Evolutionary conservation across 2,329 filamentous ascomycete genomes (phyloP).

Genomic region (Biscogniauxia sp.): DNA sequence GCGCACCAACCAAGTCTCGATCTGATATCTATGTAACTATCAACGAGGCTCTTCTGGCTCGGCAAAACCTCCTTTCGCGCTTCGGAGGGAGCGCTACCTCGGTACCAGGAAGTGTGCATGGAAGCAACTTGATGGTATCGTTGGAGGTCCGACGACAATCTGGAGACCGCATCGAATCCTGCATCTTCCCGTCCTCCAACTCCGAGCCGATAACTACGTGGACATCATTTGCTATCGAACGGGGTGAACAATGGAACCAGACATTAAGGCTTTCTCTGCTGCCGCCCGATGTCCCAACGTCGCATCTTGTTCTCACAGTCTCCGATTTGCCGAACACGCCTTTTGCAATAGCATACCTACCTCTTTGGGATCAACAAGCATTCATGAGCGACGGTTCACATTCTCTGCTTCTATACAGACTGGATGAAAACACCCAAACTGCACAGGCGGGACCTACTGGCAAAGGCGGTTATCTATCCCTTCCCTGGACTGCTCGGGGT

Average conservation of each 20-base stretch:
- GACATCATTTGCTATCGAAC: slow-evolving; percentile 77
- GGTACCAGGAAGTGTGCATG: slow-evolving; percentile 58
- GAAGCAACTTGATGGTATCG: slow-evolving; percentile 80
- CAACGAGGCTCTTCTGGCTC: slow-evolving; percentile 72
- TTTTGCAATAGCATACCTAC: slow-evolving; percentile 90
- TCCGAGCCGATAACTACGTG: slow-evolving; percentile 76
- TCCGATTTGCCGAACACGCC: slow-evolving; percentile 83
- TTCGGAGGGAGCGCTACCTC: slow-evolving; percentile 72
- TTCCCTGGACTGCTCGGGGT: slow-evolving; percentile 73
- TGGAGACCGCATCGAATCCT: slow-evolving; percentile 82
- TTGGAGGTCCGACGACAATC: slow-evolving; percentile 79
- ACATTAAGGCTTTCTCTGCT: slow-evolving; percentile 79
- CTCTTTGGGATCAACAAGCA: slow-evolving; percentile 87
- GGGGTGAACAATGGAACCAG: slow-evolving; percentile 82
- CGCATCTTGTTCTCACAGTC: slow-evolving; percentile 86
- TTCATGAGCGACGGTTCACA: slow-evolving; percentile 87
- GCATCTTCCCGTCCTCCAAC: slow-evolving; percentile 85
- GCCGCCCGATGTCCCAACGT: slow-evolving; percentile 74
- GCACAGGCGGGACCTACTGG: slow-evolving; percentile 61
- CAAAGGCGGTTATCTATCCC: slow-evolving; percentile 80
- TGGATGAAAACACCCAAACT: slow-evolving; percentile 84
- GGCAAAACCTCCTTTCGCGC: slow-evolving; percentile 69
- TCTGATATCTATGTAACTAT: slow-evolving; percentile 96
- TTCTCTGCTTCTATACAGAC: slow-evolving; percentile 78
- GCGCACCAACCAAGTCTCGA: slow-evolving; percentile 80